Evolutionary conservation across 108 stramenopile genomes (phyloP).

Genomic region (Parietichytrium sp.): DNA sequence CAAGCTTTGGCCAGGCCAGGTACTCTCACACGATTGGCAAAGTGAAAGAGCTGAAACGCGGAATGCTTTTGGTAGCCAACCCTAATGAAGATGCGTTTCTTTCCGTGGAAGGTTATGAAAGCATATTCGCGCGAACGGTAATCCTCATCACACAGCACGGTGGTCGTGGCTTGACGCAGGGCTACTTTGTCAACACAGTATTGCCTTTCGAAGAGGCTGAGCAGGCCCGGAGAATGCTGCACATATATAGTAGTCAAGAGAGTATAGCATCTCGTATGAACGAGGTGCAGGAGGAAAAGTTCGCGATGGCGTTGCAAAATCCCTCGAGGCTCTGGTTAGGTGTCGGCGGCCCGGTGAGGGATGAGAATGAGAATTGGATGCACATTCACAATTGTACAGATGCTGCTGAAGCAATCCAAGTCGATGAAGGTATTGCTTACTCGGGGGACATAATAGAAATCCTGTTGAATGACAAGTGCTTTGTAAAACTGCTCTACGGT

Average conservation of each 20-base stretch:
- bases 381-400: neutral
- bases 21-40: no score
- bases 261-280: neutral
- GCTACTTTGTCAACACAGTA: neutral
- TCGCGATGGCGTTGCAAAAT: neutral
- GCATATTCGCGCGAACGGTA: neutral
- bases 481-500: conserved; percentile 3
- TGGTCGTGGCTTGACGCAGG: neutral
- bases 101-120: no score
- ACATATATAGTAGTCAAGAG: no score
- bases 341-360: neutral
- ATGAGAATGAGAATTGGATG: neutral
- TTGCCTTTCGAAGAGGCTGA: neutral
- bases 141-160: neutral
- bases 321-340: neutral
- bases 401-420: neutral
- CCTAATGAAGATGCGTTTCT: no score
- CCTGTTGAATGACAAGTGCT: neutral
- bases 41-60: no score
- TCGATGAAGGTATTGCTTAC: neutral
- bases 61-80: neutral
- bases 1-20: no score
- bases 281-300: neutral
- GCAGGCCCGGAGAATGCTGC: conserved; percentile 9
- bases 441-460: conserved; percentile 20